phyloP scores from a whole-genome alignment of 2,329 filamentous ascomycete genomes.

The Trichoderma endophyticum region DNA sequence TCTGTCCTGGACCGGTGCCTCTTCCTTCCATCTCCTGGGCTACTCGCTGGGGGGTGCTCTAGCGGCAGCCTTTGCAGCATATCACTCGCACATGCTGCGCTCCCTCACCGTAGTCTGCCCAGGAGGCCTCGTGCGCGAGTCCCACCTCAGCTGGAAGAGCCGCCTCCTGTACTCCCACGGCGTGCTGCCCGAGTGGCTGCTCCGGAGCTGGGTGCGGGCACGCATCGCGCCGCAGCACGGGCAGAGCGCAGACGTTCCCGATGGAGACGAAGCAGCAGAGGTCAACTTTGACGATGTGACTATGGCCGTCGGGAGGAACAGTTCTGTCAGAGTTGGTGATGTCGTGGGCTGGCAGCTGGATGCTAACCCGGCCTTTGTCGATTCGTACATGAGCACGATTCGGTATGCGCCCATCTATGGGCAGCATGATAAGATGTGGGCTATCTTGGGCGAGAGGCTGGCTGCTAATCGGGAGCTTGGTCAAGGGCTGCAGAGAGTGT shows the following conservation, averaged over 20 bases:
- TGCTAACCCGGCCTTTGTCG: slow-evolving; percentile 64
- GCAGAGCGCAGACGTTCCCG: slow-evolving; percentile 36
- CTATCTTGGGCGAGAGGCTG: slow-evolving; percentile 50
- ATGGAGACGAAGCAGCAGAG: slow-evolving; percentile 37
- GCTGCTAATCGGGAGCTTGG: slow-evolving; percentile 28
- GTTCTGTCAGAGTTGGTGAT: slow-evolving; percentile 49
- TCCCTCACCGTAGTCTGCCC: slow-evolving; percentile 66
- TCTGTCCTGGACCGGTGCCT: slow-evolving; percentile 51
- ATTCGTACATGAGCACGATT: slow-evolving; percentile 68
- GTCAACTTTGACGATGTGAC: slow-evolving; percentile 46
- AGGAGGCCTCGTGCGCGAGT: slow-evolving; percentile 62
- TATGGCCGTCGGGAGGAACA: slow-evolving; percentile 50
- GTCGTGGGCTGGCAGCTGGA: slow-evolving; percentile 69
- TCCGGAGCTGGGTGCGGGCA: slow-evolving; percentile 50
- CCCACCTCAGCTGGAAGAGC: slow-evolving; percentile 59
- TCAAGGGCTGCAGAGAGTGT: slow-evolving; percentile 45
- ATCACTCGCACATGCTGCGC: slow-evolving; percentile 62
- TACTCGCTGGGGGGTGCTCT: slow-evolving; percentile 81
- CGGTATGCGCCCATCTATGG: slow-evolving; percentile 66
- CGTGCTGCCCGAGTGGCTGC: slow-evolving; percentile 57
- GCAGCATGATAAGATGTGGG: slow-evolving; percentile 58
- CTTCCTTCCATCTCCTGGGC: slow-evolving; percentile 67
- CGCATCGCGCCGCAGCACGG: slow-evolving; percentile 45
- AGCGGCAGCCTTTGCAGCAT: slow-evolving; percentile 64
- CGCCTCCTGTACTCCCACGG: slow-evolving; percentile 61